These are phyloP conservation scores for Catunica adiposa DNA, from an alignment of 2,329 filamentous ascomycete species.

Conservation along the genomic window DNA sequence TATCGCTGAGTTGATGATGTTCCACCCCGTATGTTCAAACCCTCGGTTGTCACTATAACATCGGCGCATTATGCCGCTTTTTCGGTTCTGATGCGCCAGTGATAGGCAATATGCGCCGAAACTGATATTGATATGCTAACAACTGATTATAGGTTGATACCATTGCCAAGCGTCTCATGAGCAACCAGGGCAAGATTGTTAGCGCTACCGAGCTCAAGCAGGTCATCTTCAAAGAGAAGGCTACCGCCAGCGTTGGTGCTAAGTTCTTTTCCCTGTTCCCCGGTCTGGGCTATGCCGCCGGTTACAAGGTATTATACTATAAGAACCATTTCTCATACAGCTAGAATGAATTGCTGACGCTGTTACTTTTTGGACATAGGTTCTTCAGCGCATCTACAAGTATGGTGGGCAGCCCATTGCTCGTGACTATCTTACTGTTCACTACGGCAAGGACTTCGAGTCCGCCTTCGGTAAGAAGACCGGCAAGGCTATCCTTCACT, in stretches of 20 bases:
- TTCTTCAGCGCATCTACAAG: constrained; percentile 95
- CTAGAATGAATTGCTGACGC: too few species aligned
- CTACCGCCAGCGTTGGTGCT: constrained; percentile 46
- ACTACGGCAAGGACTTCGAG: constrained; percentile 77
- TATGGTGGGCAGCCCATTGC: constrained; percentile 95
- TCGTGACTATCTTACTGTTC: constrained; percentile 65
- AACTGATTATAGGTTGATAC: constrained; percentile 60
- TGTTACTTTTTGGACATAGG: constrained; percentile 26
- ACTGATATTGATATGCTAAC: background rate
- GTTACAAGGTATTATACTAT: constrained; percentile 57
- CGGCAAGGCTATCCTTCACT: constrained; percentile 96
- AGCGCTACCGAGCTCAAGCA: constrained; percentile 51
- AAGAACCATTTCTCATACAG: background rate
- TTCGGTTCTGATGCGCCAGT: background rate
- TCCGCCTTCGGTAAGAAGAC: constrained; percentile 86
- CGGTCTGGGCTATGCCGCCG: constrained; percentile 88
- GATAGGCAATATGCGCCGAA: background rate
- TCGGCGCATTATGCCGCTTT: background rate
- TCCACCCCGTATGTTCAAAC: constrained; percentile 55
- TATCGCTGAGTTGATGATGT: constrained; percentile 83
- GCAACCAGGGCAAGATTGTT: constrained; percentile 54
- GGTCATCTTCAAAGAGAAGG: constrained; percentile 88
- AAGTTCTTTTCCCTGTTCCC: constrained; percentile 97
- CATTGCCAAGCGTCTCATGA: constrained; percentile 97
- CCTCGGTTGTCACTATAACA: background rate